Conservation (phyloP, 352 stramenopile genomes). For the Thalassiosira allenii region DNA sequence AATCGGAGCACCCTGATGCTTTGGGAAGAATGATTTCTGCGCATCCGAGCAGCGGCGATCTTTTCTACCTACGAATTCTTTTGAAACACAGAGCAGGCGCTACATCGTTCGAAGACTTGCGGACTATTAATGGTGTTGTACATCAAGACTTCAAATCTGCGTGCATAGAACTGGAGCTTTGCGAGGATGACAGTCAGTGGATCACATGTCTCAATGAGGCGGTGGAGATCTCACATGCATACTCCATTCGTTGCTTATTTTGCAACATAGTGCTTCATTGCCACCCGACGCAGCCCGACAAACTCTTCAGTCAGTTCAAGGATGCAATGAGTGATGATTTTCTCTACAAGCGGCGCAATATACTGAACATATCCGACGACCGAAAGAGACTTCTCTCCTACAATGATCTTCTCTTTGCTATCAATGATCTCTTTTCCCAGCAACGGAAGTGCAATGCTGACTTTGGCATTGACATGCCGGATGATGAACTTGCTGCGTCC, state of each 20-base stretch:
- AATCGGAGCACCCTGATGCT: too few species aligned
- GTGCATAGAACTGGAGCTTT: conserved; percentile 8
- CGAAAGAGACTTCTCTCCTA: too few species aligned
- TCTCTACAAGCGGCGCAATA: neutral
- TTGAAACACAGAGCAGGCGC: conserved; percentile 8
- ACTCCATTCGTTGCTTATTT: conserved; percentile 1
- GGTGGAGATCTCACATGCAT: neutral
- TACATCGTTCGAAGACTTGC: neutral
- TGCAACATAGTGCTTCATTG: conserved; percentile 16
- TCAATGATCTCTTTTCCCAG: neutral
- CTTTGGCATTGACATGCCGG: neutral
- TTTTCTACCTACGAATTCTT: conserved; percentile 5
- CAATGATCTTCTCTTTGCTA: neutral
- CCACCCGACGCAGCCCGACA: neutral
- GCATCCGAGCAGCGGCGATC: conserved; percentile 3
- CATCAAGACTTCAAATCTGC: conserved; percentile 3
- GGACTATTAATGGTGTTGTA: neutral
- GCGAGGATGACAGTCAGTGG: conserved; percentile 8
- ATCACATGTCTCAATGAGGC: conserved; percentile 19
- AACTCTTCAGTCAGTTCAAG: neutral
- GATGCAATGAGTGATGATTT: neutral
- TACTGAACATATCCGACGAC: too few species aligned
- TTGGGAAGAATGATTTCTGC: conserved; percentile 4
- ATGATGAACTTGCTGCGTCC: neutral
- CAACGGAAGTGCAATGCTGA: neutral